Evolutionary conservation across 1,284 basidiomycete species (phyloP), one percentile per base, ranked within the genome.

Genomic region (Fistulina hepatica): DNA sequence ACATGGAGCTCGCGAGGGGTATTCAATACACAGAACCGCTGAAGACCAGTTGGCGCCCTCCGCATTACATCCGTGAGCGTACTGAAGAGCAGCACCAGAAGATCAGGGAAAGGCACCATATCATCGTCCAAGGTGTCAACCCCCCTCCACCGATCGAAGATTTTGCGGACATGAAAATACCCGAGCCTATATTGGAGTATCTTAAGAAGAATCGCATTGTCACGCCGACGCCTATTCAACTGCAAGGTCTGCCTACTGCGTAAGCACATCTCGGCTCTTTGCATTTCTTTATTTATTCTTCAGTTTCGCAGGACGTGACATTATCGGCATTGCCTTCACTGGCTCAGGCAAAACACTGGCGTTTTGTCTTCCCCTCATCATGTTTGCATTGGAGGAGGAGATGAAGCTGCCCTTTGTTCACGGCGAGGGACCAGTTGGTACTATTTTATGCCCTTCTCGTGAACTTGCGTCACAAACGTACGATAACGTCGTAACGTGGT

Each of bases 81-180:
- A 59, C 77, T 1, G 65, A 73, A 30, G 79, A 78, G 30, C 73
- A 93, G 43, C 71, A 91, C 52, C 70, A 73, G 40, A 72, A 66
- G 44, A 62, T 97, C 19, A 76, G 95, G 21, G 86, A 94, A 43
- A 88, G 91, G 60, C 75, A 86, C 50, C 91, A 97, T 54, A 95
- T 99, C 51, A 64, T 95, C 15, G 78, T 85, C 13, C 90, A 97
- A 49, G 94, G 94, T 4, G 77, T 92, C 41, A 74, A 92, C 50
- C 67, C 95, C n/a, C 93, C 94, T 5, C 91, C 92, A 15, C 88
- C 93, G 2, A 95, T 97, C 39, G 80, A 90, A 44, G 77, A 86
- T 49, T 98, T 98, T 60, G 70, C 70, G 80, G 95, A 98, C 57
- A 99, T 99, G 95, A 97, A 97, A 68, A 78, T 99, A 7, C 95